Conservation (phyloP, 2,329 filamentous ascomycete species). For the Fusarium tuaranense region DNA sequence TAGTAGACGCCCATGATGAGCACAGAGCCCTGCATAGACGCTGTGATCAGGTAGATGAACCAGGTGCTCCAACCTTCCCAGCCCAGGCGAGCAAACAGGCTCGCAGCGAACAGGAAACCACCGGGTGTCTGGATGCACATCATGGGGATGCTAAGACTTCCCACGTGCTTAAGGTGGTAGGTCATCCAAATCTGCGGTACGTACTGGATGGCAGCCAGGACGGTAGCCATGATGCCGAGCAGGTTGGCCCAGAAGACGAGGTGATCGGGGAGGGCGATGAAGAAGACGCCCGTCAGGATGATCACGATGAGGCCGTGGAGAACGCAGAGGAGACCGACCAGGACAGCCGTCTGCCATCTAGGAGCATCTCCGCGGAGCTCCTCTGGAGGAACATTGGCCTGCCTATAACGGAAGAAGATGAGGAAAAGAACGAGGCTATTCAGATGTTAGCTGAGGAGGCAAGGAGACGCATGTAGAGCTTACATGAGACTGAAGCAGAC, state of each 20-base stretch:
- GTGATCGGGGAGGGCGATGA: constrained; percentile 69
- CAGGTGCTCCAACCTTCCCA: constrained; percentile 93
- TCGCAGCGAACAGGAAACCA: constrained; percentile 88
- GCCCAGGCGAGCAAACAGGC: constrained; percentile 83
- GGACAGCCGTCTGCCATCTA: constrained; percentile 82
- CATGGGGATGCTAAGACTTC: constrained; percentile 94
- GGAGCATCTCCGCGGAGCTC: constrained; percentile 65
- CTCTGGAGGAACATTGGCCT: constrained; percentile 61
- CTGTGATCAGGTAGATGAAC: constrained; percentile 91
- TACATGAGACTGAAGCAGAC: constrained; percentile 92
- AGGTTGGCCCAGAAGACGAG: constrained; percentile 86
- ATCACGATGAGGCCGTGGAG: constrained; percentile 79
- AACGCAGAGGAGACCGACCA: constrained; percentile 79
- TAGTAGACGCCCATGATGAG: constrained; percentile 86
- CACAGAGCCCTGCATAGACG: constrained; percentile 83
- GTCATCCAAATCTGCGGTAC: constrained; percentile 96
- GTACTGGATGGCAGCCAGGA: constrained; percentile 89
- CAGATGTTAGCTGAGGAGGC: constrained; percentile 29
- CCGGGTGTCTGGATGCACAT: constrained; percentile 98
- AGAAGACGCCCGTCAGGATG: constrained; percentile 76
- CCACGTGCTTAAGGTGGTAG: constrained; percentile 84
- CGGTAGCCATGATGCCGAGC: constrained; percentile 82
- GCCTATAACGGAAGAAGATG: constrained; percentile 85
- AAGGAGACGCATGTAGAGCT: constrained; percentile 49
- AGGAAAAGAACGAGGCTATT: constrained; percentile 89